These are phyloP conservation scores for Alternaria arbusti DNA, from an alignment of 2,329 filamentous ascomycete species.

Conservation along the genomic window DNA sequence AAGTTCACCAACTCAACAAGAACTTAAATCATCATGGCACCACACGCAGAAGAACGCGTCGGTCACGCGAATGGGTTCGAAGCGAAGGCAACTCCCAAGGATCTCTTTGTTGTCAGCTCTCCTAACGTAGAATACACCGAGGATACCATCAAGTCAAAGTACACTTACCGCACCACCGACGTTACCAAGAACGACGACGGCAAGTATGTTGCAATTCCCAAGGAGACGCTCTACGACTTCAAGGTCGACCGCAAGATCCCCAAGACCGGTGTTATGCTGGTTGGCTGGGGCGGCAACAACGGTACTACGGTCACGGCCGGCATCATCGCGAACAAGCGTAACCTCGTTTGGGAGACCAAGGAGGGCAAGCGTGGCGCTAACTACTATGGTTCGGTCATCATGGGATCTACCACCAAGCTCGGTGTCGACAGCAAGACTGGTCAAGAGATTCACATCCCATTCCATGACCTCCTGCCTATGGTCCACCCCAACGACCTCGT, in stretches of 20 bases:
- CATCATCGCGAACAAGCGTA: slow-evolving; percentile 91
- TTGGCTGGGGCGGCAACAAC: slow-evolving; percentile 98
- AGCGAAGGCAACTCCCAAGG: slow-evolving; percentile 55
- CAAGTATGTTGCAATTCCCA: slow-evolving; percentile 82
- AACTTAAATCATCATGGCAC: slow-evolving; percentile 73
- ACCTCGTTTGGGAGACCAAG: slow-evolving; percentile 89
- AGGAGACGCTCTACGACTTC: slow-evolving; percentile 94
- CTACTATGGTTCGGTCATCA: slow-evolving; percentile 97
- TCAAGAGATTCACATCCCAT: slow-evolving; percentile 93
- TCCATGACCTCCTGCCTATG: slow-evolving; percentile 94
- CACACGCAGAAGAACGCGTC: slow-evolving; percentile 78
- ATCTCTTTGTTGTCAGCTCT: slow-evolving; percentile 85
- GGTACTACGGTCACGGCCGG: slow-evolving; percentile 96
- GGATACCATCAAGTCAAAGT: slow-evolving; percentile 86
- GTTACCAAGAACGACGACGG: slow-evolving; percentile 75
- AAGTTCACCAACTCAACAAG: slow-evolving; percentile 39
- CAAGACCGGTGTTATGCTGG: slow-evolving; percentile 95
- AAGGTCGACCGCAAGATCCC: slow-evolving; percentile 93
- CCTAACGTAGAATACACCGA: slow-evolving; percentile 93
- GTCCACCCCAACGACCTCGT: slow-evolving; percentile 95
- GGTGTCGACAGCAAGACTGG: slow-evolving; percentile 83
- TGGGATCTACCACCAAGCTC: slow-evolving; percentile 97
- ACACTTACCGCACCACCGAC: slow-evolving; percentile 93
- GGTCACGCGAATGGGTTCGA: slow-evolving; percentile 61
- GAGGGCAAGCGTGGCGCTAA: slow-evolving; percentile 86